Evolutionary conservation across 192 early-diverging fungal genomes (phyloP), one percentile per base, ranked within the genome.

Genomic region (Dimargaris verticillata): DNA sequence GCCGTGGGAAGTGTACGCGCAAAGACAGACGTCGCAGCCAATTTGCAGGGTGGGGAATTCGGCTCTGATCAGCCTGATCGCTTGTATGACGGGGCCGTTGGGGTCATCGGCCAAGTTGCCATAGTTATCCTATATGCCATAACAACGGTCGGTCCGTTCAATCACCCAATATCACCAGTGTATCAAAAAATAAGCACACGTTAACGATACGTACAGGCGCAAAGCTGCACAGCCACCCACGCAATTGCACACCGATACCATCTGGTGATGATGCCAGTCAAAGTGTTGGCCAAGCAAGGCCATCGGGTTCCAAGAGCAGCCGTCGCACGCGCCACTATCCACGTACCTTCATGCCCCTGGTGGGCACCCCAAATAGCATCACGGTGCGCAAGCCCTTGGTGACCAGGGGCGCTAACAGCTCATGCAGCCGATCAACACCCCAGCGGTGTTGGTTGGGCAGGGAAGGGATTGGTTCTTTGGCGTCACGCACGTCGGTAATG

Each of bases 1-100:
- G 17, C 95, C 95, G 75, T 99, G 95, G 33, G 72, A 76, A 0
- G 95, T 96, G 76, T 92, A 99, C 48, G 87, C 92, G 74, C 95
- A 99, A 3, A 99, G 75, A 64, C 95, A 99, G 15, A 99, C 82
- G 74, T 99, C 95, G 71, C 89, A 92, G 41, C 85, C 91, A 33
- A 99, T 78, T 33, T 89, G 79, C 15, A 99, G 71, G 6, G 72
- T 61, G 0, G 95, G 89, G 72, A 88, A 99, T 42, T 71, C 71
- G 20, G 70, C 63, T 53, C 88, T 81, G 66, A 99, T 72, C 17
- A 91, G 64, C 53, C 81, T 74, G 67, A 96, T 76, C 18, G 91
- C 88, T 48, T 75, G 79, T 52, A 99, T 88, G 25, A 92, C 88
- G 1, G 93, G 92, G 15, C 86, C 83, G 11, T 84, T 66, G 41